Evolutionary conservation across 2,329 filamentous ascomycete species (phyloP), one percentile per base, ranked within the genome.

Genomic region (Epicoccum nigrum): DNA sequence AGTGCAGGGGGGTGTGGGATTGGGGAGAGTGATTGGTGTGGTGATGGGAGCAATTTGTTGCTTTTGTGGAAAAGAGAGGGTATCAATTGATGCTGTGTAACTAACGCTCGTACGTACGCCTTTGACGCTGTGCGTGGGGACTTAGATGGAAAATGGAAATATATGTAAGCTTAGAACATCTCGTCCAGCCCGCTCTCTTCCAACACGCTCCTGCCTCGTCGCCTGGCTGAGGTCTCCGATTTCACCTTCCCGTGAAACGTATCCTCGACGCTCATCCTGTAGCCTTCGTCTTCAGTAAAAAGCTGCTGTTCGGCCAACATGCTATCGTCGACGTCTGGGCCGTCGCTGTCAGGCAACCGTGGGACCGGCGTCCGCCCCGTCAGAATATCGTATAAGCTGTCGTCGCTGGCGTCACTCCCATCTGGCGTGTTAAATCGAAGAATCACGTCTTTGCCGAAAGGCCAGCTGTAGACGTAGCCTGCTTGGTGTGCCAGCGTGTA

Each of bases 341-440:
- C 54, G 8, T 45, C 45, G 19, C 47, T 53, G 9, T 64, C 56
- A 16, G 55, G 49, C 17, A 67, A 32, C 11, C 62, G 66, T 11
- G 74, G 75, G 31, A 76, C 59, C 1, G 75, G 73, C 37, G 72
- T 79, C n/a, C 74, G 62, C 0, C 78, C 78, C 1, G 76, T 77
- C 11, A 81, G 60, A 5, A 80, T 75, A 19, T 80, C 76, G 41
- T 76, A 77, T 19, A 81, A 56, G 33, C 76, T 79, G 55, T 81
- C 78, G 21, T 80, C 77, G 44, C 72, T 76, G 4, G 69, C 70
- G 5, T 76, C 72, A 23, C 67, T 72, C 17, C 44, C 54, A 9
- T 73, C 65, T 4, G 62, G 58, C 0, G 45, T 59, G 7, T 68
- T 64, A 48, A 71, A 70, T 3, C 60, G 56, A 4, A 71, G 54